Evolutionary conservation across 306 rosid genomes (phyloP).

Genomic region (Bauhinia variegata): DNA sequence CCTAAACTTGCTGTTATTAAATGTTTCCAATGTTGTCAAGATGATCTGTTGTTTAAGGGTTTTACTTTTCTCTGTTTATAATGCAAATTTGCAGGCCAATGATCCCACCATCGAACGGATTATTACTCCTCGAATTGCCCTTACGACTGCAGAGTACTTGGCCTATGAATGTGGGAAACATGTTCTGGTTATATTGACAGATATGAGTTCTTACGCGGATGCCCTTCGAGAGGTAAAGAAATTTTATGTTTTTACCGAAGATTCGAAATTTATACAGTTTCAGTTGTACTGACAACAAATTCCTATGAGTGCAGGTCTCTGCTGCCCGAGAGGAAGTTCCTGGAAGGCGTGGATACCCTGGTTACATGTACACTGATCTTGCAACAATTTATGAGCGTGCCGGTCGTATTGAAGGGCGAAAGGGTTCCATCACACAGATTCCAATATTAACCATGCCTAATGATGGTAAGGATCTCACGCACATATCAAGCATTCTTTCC

Average conservation of each 20-base stretch:
- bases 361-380: constrained; percentile 99
- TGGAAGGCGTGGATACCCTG: constrained; percentile 44
- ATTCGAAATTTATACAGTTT: no score
- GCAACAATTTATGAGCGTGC: constrained; percentile 99
- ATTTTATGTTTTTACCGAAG: no score
- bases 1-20: no score
- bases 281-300: no score
- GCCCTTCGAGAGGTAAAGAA: constrained; percentile 96
- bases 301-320: constrained; percentile 71
- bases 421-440: constrained; percentile 98
- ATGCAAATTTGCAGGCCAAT: constrained; percentile 52
- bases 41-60: no score
- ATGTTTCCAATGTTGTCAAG: no score
- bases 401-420: constrained; percentile 97
- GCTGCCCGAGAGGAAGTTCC: constrained; percentile 99
- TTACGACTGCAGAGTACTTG: constrained; percentile 95
- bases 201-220: constrained; percentile 99
- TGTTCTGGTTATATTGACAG: constrained; percentile 96
- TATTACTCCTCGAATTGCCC: constrained; percentile 76
- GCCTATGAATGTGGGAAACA: constrained; percentile 99
- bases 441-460: constrained; percentile 99
- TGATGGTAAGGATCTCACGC: constrained; percentile 63
- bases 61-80: no score
- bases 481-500: not conserved
- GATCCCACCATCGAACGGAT: constrained; percentile 76